phyloP scores from a whole-genome alignment of 495 filamentous ascomycete genomes.

The Pyrenula massariospora region DNA sequence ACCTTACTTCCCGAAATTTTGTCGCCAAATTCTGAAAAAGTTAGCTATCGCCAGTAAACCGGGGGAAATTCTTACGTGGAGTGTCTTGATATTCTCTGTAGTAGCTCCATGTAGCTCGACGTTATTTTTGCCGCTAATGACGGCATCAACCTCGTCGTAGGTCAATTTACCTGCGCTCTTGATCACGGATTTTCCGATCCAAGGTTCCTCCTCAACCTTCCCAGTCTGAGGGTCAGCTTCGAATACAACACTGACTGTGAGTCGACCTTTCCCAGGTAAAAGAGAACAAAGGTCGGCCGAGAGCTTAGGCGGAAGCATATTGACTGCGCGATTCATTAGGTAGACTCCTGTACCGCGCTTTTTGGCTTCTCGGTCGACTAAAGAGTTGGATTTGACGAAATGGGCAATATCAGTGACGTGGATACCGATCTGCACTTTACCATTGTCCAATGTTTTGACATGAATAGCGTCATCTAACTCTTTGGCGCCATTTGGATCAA shows the following conservation, averaged over 20 bases:
- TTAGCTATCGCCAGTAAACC: slow-evolving; percentile 13
- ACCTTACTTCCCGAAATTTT: slow-evolving; percentile 79
- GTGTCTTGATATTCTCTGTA: slow-evolving; percentile 59
- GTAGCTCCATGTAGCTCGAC: slow-evolving; percentile 47
- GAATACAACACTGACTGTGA: slow-evolving; percentile 88
- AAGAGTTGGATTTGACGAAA: slow-evolving; percentile 90
- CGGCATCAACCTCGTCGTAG: slow-evolving; percentile 73
- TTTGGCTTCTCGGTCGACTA: slow-evolving; percentile 95
- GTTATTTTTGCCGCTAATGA: slow-evolving; percentile 49
- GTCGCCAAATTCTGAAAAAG: slow-evolving; percentile 47
- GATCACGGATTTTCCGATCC: slow-evolving; percentile 89
- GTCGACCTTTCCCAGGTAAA: slow-evolving; percentile 72
- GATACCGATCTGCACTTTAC: slow-evolving; percentile 84
- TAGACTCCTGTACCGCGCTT: slow-evolving; percentile 96
- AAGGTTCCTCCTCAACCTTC: slow-evolving; percentile 66
- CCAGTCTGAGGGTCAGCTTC: slow-evolving; percentile 70
- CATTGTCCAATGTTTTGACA: slow-evolving; percentile 68
- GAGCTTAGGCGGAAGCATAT: slow-evolving; percentile 77
- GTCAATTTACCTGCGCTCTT: slow-evolving; percentile 78
- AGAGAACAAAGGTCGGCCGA: slow-evolving; percentile 81
- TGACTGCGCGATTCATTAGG: slow-evolving; percentile 80
- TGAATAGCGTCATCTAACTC: slow-evolving; percentile 89
- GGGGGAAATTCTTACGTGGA: slow-evolving; percentile 46
- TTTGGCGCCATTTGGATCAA: slow-evolving; percentile 72
- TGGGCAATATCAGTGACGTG: slow-evolving; percentile 94